Percentiles rank a stretch among this genome's conserved stretches.
Evolutionary conservation across 2,329 filamentous ascomycete genomes (phyloP).

Genomic region (Colletotrichum echinochloae): DNA sequence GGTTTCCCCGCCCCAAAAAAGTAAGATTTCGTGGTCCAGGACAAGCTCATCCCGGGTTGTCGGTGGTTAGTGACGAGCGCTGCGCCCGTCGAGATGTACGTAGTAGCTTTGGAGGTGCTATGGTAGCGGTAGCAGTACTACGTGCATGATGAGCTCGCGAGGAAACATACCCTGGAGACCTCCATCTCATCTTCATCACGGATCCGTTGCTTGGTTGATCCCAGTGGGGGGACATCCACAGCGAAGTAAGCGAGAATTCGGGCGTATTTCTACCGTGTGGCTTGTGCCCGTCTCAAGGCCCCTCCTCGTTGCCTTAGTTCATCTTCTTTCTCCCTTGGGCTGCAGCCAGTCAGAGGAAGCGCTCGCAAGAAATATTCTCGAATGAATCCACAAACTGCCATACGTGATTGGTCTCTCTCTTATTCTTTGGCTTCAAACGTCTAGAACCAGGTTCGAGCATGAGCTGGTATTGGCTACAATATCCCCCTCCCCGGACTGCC

Average conservation of each 20-base stretch:
- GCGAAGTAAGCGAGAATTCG: slow-evolving; percentile 33
- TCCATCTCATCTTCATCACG: slow-evolving; percentile 29
- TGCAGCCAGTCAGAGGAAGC: slow-evolving; percentile 30
- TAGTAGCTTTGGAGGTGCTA: slow-evolving; percentile 9
- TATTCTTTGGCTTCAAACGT: not conserved
- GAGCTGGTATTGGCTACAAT: slow-evolving; percentile 20
- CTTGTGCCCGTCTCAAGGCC: slow-evolving; percentile 17
- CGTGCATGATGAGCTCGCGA: slow-evolving; percentile 14
- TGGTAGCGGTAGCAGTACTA: not conserved
- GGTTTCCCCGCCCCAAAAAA: not conserved
- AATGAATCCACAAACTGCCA: not conserved
- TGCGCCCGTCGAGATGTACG: slow-evolving; percentile 17
- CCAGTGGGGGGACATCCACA: slow-evolving; percentile 13
- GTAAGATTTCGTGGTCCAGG: slow-evolving; percentile 15
- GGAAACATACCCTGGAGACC: slow-evolving; percentile 19
- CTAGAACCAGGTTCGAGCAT: slow-evolving; percentile 20
- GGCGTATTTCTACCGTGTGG: slow-evolving; percentile 30
- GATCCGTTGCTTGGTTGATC: slow-evolving; percentile 39
- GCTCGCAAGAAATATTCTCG: slow-evolving; percentile 15
- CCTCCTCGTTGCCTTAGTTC: slow-evolving; percentile 13
- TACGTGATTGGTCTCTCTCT: not conserved
- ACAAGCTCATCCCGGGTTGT: slow-evolving; percentile 31
- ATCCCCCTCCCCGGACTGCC: slow-evolving; percentile 1
- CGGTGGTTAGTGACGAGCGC: slow-evolving; percentile 15
- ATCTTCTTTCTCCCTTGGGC: slow-evolving; percentile 9